Base-by-base conservation (phyloP, 306 rosid genomes). In the Inga oerstediana region DNA sequence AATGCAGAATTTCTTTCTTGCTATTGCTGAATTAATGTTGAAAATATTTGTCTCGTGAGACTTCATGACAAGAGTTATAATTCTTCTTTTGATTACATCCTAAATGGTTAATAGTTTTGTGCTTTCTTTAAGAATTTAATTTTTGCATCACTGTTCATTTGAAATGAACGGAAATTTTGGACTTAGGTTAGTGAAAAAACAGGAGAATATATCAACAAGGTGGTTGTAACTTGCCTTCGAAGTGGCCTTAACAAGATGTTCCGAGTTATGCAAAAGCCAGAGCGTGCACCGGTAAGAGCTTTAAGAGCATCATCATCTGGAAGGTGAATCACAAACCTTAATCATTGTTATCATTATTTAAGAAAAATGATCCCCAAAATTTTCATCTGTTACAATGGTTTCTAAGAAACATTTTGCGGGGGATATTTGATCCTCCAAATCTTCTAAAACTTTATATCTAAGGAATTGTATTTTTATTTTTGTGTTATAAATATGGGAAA, bases 211-310 rank as follows among this genome's bases (percentile, higher is more conserved):
- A 87, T 89, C 81, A 97, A 97, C 89, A 91, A 85, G 91, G 89
- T 97, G 49, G 91, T 91, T 84, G 93, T 97, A 85, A 92, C 97
- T 87, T 94, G 97, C 88, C 90, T 90, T 61, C 91, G 99, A 91
- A 97, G 99, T 86, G 99, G 99, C 81, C 92, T 85, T 79, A 94
- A 91, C 90, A 97, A 88, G 89, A 88, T 84, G 83, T 94, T 97
- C 87, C 95, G 99, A 82, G 97, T 94, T 75, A 81, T 97, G 86
- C 99, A 94, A 92, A 97, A 97, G 89, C 99, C 99, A 67, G 99
- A 97, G 79, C 97, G 99, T 77, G 92, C 99, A 17, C 97, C 97
- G 44, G 91, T 97, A 86, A 91, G 98, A 86, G 99, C 99, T 68
- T 88, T 97, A 82, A 90, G 99, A 85, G 85, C 98, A 75, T 97